Conservation (phyloP, 306 rosid genomes). For the Cicer bijugum region DNA sequence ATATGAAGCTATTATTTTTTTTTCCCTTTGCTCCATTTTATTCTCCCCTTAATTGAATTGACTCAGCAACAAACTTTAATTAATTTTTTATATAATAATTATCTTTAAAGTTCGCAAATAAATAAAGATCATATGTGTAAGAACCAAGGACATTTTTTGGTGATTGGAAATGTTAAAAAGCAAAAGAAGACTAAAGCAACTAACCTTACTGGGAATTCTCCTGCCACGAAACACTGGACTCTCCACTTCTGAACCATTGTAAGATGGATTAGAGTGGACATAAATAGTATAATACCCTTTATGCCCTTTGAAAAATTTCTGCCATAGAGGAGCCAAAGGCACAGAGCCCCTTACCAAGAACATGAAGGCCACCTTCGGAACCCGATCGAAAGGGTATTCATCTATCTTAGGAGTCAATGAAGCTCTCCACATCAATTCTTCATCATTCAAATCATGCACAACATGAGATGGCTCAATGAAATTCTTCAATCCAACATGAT, state of each 20-base stretch:
- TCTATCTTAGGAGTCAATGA: constrained; percentile 60
- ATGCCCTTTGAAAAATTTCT: constrained; percentile 69
- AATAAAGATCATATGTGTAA: neutral
- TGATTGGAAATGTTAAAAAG: neutral
- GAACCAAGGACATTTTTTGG: too few relatives aligned
- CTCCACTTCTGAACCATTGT: constrained; percentile 55
- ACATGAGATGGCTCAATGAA: constrained; percentile 51
- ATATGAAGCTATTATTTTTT: neutral
- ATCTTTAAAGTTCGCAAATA: neutral
- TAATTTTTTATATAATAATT: neutral
- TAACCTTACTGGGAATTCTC: constrained; percentile 82
- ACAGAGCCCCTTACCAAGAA: constrained; percentile 71
- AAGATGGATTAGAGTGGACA: constrained; percentile 76
- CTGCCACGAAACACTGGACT: constrained; percentile 63
- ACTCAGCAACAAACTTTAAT: neutral
- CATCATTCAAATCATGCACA: constrained; percentile 64
- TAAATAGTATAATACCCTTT: constrained; percentile 68
- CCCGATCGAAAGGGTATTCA: constrained; percentile 54
- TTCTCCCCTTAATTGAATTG: constrained; percentile 5
- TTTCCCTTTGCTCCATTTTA: constrained; percentile 22
- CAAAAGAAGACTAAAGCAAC: constrained; percentile 42
- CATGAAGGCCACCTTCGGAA: constrained; percentile 82
- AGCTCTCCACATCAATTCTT: constrained; percentile 78
- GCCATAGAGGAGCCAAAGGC: constrained; percentile 72
- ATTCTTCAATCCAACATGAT: constrained; percentile 49